Evolutionary conservation across 371 early-diverging fungal species (phyloP).

Genomic region (Mortierella sp.): DNA sequence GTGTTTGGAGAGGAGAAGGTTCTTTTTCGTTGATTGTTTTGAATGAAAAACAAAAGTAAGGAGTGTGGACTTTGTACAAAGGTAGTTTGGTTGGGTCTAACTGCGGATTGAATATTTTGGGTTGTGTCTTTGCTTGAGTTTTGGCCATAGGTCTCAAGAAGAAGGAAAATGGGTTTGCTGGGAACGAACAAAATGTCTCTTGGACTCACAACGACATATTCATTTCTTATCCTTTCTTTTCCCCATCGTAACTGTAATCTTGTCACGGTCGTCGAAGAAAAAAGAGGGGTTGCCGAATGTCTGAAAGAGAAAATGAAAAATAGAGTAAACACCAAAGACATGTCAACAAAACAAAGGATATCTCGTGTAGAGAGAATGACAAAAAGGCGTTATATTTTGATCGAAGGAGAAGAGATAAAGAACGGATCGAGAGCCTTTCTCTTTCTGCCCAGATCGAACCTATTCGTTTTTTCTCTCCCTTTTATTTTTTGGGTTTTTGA

Average conservation of each 20-base stretch:
- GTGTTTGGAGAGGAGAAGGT: background rate
- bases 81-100: background rate
- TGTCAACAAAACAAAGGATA: background rate
- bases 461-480: background rate
- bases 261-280: background rate
- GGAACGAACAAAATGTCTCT: background rate
- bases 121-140: background rate
- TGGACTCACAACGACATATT: background rate
- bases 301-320: background rate
- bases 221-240: background rate
- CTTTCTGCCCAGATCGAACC: background rate
- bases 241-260: background rate
- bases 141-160: background rate
- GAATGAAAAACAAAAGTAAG: background rate
- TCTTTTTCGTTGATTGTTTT: background rate
- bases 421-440: background rate
- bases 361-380: background rate
- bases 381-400: background rate
- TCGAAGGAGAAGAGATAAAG: background rate
- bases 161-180: background rate
- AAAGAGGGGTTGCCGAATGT: background rate
- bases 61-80: background rate
- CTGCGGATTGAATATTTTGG: background rate
- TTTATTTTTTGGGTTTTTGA: background rate
- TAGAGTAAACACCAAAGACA: background rate